Conservation (phyloP, 2,329 filamentous ascomycete genomes). For the Pestalotiopsis sp. region DNA sequence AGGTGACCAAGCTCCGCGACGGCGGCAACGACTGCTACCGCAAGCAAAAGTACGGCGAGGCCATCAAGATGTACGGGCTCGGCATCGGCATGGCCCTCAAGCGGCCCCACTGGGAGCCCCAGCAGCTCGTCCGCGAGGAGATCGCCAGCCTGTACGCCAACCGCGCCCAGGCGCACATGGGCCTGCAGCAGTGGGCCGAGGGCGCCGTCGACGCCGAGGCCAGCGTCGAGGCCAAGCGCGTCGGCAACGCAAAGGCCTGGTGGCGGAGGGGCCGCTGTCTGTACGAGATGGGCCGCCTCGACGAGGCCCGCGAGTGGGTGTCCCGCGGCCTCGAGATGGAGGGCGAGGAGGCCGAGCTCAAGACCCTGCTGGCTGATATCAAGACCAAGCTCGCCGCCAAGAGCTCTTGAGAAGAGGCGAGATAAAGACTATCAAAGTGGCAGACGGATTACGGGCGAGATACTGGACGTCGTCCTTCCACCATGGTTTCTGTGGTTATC, state of each 20-base stretch:
- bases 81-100: conserved; percentile 85
- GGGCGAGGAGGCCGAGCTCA: conserved; percentile 66
- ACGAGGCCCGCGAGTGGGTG: conserved; percentile 82
- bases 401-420: conserved; percentile 26
- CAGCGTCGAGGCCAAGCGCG: conserved; percentile 82
- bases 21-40: conserved; percentile 80
- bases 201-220: conserved; percentile 84
- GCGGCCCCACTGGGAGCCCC: conserved; percentile 85
- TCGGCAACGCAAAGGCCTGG: conserved; percentile 92
- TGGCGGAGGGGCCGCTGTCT: conserved; percentile 84
- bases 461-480: no score
- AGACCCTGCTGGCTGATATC: conserved; percentile 64
- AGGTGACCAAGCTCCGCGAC: conserved; percentile 89
- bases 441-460: no score
- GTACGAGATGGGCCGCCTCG: conserved; percentile 83
- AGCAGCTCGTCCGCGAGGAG: conserved; percentile 82
- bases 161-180: conserved; percentile 88
- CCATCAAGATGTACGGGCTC: conserved; percentile 78
- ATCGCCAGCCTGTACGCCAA: conserved; percentile 78
- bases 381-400: conserved; percentile 45
- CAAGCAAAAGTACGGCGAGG: conserved; percentile 73
- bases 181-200: conserved; percentile 77
- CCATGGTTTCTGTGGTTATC: background rate
- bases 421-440: background rate
- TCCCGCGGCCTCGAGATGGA: conserved; percentile 79